phyloP scores from a whole-genome alignment of 1,284 basidiomycete genomes.

The Peniophora sp. region DNA sequence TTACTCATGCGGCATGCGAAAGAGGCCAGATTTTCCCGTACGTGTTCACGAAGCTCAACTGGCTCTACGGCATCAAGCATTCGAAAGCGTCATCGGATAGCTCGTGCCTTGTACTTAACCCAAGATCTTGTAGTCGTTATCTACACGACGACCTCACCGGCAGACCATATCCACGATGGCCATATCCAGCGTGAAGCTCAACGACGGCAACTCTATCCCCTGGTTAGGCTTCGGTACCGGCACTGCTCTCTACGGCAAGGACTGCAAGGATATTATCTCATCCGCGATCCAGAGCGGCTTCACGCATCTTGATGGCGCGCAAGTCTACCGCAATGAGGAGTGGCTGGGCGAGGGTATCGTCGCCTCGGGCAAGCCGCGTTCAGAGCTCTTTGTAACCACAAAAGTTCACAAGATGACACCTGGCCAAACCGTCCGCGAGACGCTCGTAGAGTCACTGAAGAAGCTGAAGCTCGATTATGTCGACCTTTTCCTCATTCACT shows the following conservation, averaged over 20 bases:
- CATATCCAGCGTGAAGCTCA: conserved; percentile 38
- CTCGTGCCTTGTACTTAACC: no score
- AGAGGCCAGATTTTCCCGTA: no score
- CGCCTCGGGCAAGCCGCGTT: conserved; percentile 44
- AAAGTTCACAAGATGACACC: conserved; percentile 38
- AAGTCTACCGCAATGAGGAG: conserved; percentile 58
- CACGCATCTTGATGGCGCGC: conserved; percentile 67
- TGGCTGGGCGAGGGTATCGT: conserved; percentile 45
- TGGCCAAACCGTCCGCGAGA: conserved; percentile 41
- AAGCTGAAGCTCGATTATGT: conserved; percentile 65
- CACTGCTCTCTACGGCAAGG: conserved; percentile 44
- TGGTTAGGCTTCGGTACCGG: conserved; percentile 68
- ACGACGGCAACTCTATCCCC: conserved; percentile 50
- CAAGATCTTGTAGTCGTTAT: conserved; percentile 12
- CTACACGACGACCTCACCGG: conserved; percentile 2
- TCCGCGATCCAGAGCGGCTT: conserved; percentile 55
- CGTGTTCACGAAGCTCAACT: no score
- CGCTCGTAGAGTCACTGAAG: conserved; percentile 44
- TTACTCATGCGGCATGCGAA: no score
- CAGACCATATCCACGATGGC: conserved; percentile 19
- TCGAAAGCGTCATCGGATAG: no score
- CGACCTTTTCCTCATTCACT: conserved; percentile 74
- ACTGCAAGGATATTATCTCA: conserved; percentile 41
- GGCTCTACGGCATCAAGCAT: no score
- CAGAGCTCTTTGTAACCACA: conserved; percentile 58